phyloP scores from a whole-genome alignment of 176 grass and related monocot genomes.

The Carex littledalei region DNA sequence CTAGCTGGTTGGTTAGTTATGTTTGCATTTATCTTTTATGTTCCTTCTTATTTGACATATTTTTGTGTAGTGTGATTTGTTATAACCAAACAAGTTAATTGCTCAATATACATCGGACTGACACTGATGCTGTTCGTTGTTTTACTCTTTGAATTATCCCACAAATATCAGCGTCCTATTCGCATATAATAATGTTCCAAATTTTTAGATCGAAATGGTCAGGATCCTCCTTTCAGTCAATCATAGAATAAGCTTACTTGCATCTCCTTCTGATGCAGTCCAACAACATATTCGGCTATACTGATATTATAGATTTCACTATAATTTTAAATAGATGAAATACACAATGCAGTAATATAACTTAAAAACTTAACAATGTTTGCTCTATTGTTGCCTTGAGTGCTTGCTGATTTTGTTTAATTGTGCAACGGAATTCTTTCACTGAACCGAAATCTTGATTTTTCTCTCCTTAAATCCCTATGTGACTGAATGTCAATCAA shows the following conservation, averaged over 20 bases:
- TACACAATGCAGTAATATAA: no score
- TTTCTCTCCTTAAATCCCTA: no score
- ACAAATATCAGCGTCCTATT: not conserved
- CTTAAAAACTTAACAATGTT: no score
- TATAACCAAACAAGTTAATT: not conserved
- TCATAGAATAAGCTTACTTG: not conserved
- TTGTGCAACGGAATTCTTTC: no score
- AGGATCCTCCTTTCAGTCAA: not conserved
- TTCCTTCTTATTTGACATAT: not conserved
- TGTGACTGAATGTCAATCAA: no score
- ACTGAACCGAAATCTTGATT: no score
- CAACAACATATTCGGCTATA: not conserved
- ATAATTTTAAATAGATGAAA: not conserved
- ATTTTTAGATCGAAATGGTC: not conserved
- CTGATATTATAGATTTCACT: not conserved
- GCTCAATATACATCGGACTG: not conserved
- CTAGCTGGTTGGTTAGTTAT: constrained; percentile 5
- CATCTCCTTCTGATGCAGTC: not conserved
- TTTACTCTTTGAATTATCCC: not conserved
- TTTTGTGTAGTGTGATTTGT: not conserved
- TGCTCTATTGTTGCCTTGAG: no score
- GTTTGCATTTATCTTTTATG: not conserved
- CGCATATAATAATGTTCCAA: not conserved
- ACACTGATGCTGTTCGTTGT: not conserved
- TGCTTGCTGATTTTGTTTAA: no score